Base-by-base conservation (phyloP, 1,284 basidiomycete species). In the Fistulinella cinereoalba region DNA sequence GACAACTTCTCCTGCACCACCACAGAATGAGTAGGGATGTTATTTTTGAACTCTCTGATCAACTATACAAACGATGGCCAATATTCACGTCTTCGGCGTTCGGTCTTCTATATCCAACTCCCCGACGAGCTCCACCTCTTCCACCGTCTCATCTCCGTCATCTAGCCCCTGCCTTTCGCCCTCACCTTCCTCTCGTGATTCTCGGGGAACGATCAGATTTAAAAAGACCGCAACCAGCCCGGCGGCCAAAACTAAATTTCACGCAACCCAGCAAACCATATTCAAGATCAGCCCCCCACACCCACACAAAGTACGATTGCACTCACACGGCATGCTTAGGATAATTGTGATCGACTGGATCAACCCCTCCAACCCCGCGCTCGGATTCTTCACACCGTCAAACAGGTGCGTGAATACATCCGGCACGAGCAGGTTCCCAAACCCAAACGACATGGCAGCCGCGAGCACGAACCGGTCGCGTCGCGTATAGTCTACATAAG, bases 281-380 rank as follows among this genome's bases (percentile, higher is more conserved):
- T 9, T 11, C 6, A 13, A 3, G 11, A 32, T 27, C 25, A 22
- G 22, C 9, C 23, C 4, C 22, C 44, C 8, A 28, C 19, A 31
- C 10, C n/a, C 12, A 1, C 29, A 4, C 21, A 29, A 43, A 0
- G 29, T n/a, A 44, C 40, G 22, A n/a, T n/a, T n/a, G n/a, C n/a
- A 68, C 85, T 70, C 64, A 88, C 86, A 89, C 37, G 86, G 86
- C 2, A 85, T 89, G 51, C 79, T 83, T 38, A 92, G 65, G 13
- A 92, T 68, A 56, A 92, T 92, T 22, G 83, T 83, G 53, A 93
- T 89, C 5, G 83, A 85, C 61, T 85, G 74, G 49, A 93, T 80
- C 46, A 92, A 72, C 1, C 91, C 88, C 49, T 76, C 65, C 8
- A 92, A 67, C 1, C 82, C 86, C 37, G 70, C 73, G 57, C 70